Percentiles rank a stretch among this genome's conserved stretches.
Conservation (phyloP, 371 early-diverging fungal species). For the Mucor indicus region DNA sequence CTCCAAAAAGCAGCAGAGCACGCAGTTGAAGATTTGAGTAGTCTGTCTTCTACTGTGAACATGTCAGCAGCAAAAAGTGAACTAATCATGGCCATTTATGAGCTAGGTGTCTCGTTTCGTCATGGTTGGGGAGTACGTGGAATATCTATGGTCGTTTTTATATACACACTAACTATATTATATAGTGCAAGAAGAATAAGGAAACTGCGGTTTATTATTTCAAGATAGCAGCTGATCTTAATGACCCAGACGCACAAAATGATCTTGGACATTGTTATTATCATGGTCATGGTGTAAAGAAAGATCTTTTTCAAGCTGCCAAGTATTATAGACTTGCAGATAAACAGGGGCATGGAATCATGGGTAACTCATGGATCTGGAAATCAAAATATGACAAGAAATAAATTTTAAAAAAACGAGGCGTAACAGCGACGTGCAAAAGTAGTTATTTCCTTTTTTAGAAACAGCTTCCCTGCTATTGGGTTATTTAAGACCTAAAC, state of each 20-base stretch:
- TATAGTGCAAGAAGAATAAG: conserved; percentile 62
- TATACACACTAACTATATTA: neutral
- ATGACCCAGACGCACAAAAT: conserved; percentile 82
- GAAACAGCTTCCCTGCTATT: too few species aligned
- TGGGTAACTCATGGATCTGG: conserved; percentile 82
- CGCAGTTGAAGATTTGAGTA: conserved; percentile 55
- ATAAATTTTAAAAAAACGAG: neutral
- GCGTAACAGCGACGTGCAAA: neutral
- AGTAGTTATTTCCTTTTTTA: too few species aligned
- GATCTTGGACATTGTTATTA: conserved; percentile 77
- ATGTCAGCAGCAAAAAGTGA: conserved; percentile 52
- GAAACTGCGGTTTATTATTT: conserved; percentile 87
- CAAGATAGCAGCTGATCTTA: conserved; percentile 81
- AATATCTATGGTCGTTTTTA: neutral
- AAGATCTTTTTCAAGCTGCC: conserved; percentile 75
- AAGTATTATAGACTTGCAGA: conserved; percentile 82
- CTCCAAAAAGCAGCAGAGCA: conserved; percentile 77
- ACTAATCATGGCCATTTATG: conserved; percentile 80
- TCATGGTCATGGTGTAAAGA: conserved; percentile 77
- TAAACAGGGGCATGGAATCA: conserved; percentile 74
- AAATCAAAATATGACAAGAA: conserved; percentile 40
- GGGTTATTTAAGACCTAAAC: too few species aligned
- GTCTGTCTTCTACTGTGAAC: conserved; percentile 15
- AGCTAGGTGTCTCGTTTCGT: conserved; percentile 79
- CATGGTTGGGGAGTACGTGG: conserved; percentile 89